Percentiles rank a stretch among this genome's conserved stretches.
These are phyloP conservation scores for Monosporozyma solicola DNA, from an alignment of 805 yeast species.

Conservation along the genomic window DNA sequence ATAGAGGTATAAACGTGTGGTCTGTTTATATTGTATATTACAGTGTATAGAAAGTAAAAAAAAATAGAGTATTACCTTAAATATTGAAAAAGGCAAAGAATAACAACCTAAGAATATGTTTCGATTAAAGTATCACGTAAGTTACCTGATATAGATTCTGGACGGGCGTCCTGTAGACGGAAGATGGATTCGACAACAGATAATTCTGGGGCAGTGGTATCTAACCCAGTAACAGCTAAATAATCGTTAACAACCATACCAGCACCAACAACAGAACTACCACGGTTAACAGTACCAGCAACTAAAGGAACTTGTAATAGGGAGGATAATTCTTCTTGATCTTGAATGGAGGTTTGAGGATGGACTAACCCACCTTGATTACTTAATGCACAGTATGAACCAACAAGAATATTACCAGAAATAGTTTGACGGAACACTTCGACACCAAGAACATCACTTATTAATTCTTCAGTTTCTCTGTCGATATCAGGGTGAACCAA, in stretches of 20 bases:
- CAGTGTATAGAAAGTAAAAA: neutral
- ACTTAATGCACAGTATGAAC: constrained; percentile 88
- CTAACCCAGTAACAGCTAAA: constrained; percentile 93
- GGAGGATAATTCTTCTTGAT: constrained; percentile 95
- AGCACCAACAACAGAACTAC: constrained; percentile 95
- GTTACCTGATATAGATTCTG: constrained; percentile 74
- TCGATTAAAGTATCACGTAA: constrained; percentile 88
- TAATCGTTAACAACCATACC: constrained; percentile 98
- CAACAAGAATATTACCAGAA: constrained; percentile 96
- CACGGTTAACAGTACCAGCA: constrained; percentile 98
- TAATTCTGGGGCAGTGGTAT: constrained; percentile 97
- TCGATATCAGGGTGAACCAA: constrained; percentile 98
- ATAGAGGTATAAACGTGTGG: neutral
- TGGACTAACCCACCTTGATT: constrained; percentile 98
- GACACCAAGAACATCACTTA: constrained; percentile 96
- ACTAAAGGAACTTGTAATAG: constrained; percentile 94
- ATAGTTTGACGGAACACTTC: constrained; percentile 98
- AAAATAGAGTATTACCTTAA: neutral
- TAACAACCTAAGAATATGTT: constrained; percentile 56
- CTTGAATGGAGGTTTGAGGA: constrained; percentile 94
- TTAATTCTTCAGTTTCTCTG: constrained; percentile 96
- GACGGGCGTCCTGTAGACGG: constrained; percentile 85
- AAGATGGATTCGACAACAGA: constrained; percentile 95
- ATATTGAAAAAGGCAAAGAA: neutral
- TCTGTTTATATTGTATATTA: neutral